Evolutionary conservation across 345 rosid species (phyloP), one percentile per base, ranked within the genome.

Genomic region (Linum trigynum): DNA sequence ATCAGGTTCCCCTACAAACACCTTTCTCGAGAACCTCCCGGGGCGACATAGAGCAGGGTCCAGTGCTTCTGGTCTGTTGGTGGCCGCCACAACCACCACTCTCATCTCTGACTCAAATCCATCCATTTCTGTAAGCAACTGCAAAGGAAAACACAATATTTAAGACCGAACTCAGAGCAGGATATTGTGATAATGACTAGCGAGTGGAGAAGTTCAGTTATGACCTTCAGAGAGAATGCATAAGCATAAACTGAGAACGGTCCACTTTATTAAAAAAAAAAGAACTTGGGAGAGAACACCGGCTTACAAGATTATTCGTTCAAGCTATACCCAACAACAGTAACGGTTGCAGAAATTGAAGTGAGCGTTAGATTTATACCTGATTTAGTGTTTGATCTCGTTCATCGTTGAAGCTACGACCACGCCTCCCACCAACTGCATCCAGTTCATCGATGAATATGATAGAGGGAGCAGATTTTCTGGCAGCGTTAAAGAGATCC

Each of bases 121-220:
- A 75, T 94, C 99, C 97, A 90, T 90, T 79, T 94, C 97, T 56
- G 97, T 94, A 76, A 94, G 89, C 79, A 94, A 80, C 99, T 94
- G 72, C 80, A 83, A 62, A 71, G 53, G 59, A 56, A 69, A 57
- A 63, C 65, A 67, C 51, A 41, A 42, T 36, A 62, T 65, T 45
- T 7, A 45, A 45, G 7, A 45, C 51, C 11, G 9, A 45, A 8
- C 11, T 1, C 45, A 45, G 7, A 45, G 12, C 51, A 45, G 14
- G 32, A 23, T 23, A 23, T 23, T 23, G 32, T 23, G 32, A 23
- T 23, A 1, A 23, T 23, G 32, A 23, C 32, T 23, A 23, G 32
- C 32, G 32, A 48, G 53, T 48, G 53, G 53, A 48, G 53, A 48
- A 48, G 9, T 48, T 5, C 2, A 15, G 53, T 9, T 48, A 48